Base-by-base conservation (phyloP, 495 filamentous ascomycete species). In the Aspergillus hancockii region DNA sequence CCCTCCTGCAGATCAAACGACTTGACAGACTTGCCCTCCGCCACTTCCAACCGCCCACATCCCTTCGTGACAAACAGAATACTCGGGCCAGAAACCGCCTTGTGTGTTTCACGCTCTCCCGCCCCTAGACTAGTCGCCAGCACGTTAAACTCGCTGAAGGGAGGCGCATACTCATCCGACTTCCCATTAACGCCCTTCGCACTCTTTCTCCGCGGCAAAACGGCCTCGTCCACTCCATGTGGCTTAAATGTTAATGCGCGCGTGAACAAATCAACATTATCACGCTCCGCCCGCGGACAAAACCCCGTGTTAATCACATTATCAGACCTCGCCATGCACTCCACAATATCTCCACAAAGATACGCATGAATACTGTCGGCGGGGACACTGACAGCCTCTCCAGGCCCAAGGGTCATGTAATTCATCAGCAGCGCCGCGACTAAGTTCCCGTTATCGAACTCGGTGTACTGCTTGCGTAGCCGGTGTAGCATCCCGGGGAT, bases 251-350 rank as follows among this genome's bases (percentile, higher is more conserved):
- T 87, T 4, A 92, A 63, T 1, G 82, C 80, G 31, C 79, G 69
- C 32, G 75, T 74, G 70, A 92, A 92, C 10, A 85, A 58, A 28
- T 89, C 84, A 43, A 85, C 77, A 54, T 73, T 83, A 58, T 90
- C 81, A 30, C 87, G 77, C 23, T 88, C 81, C 0, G 83, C 75
- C 0, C 75, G 76, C 1, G 88, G 88, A 64, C 88, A 91, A 77
- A 92, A 90, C 0, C 90, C 89, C 4, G 81, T 82, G 60, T 89
- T 90, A 13, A 92, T 77, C 23, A 93, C 89, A 54, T 93, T 91
- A 72, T 93, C 88, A 32, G 82, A 88, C 21, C 90, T 84, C 3
- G 89, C 90, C 90, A 94, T 93, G 74, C 90, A 92, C 68, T 93
- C 89, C 56, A 94, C 84, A 49, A 93, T 90, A 69, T 92, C 87